Evolutionary conservation across 2,329 filamentous ascomycete genomes (phyloP), one percentile per base, ranked within the genome.

Genomic region (Thelonectria olida): DNA sequence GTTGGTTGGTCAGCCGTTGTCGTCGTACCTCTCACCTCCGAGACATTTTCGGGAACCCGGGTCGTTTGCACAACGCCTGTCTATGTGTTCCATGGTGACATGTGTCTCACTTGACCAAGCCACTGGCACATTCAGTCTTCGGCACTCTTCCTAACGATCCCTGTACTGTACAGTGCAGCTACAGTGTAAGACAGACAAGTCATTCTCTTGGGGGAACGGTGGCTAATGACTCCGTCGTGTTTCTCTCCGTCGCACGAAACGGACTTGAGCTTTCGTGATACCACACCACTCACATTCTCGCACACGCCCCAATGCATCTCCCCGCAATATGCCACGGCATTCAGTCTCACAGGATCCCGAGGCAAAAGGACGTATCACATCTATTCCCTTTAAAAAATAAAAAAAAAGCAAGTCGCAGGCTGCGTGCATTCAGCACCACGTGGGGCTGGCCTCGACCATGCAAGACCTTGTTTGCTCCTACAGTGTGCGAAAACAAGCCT

Each of bases 401-500:
- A 58, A 57, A 27, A 63, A 61, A 31, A 36, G 28, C 42, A 58
- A 27, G 42, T 45, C 22, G 22, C 20, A 25, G 38, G 38, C 31
- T 34, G 12, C 31, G 12, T 34, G 31, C 31, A 34, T 34, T 34
- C 31, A 15, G 31, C 31, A 34, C 31, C 31, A 13, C 31, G 31
- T 34, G 42, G 42, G 42, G 20, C 42, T 27, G 20, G 12, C 20
- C 42, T 27, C 12, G 42, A 41, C 17, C 38, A 4, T 41, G 38
- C 38, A 41, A 10, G 17, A 15, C 53, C 36, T 34, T 50, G 68
- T 61, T 67, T 69, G 67, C 62, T 63, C 60, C 13, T 56, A 65
- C 67, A 66, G 62, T 70, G 64, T 70, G 67, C 42, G 38, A 63
- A 54, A 51, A 59, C 53, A 27, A 28, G 17, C 8, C 5, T 41